Conservation (phyloP, 2,329 filamentous ascomycete species). For the Pezicula carpinea region DNA sequence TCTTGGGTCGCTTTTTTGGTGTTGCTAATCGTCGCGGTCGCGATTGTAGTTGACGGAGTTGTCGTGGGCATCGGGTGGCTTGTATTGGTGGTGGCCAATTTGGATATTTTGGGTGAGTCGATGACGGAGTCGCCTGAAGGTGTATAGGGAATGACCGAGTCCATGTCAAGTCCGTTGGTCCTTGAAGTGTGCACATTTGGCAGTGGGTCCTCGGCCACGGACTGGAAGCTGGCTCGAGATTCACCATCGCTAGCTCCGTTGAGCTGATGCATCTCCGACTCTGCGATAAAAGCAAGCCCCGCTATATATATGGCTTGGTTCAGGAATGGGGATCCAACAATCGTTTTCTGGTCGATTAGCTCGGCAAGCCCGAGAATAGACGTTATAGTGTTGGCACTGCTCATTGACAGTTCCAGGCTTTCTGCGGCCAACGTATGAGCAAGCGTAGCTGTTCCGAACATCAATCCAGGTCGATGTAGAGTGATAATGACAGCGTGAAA, state of each 20-base stretch:
- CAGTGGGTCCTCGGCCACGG: neutral
- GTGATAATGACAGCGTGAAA: conserved; percentile 3
- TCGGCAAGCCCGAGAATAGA: conserved; percentile 5
- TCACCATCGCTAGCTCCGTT: neutral
- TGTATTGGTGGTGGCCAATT: too few relatives aligned
- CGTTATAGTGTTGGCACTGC: conserved; percentile 3
- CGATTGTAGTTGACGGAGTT: too few relatives aligned
- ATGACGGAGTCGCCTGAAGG: neutral
- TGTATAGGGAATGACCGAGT: neutral
- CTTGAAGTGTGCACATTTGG: neutral
- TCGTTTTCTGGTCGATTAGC: conserved; percentile 3
- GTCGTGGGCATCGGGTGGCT: too few relatives aligned
- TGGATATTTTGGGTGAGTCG: neutral
- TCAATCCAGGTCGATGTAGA: conserved; percentile 2
- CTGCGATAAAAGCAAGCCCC: conserved; percentile 5
- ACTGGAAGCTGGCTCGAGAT: neutral
- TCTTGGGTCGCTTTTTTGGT: neutral
- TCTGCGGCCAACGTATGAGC: neutral
- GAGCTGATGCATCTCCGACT: neutral
- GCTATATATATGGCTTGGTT: conserved; percentile 6
- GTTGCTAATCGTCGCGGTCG: too few relatives aligned
- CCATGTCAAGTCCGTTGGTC: neutral
- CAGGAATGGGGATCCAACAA: conserved; percentile 2
- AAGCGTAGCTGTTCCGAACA: neutral
- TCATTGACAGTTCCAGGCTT: conserved; percentile 2